A percentile compares a stretch with the other conserved stretches of the same genome.
Evolutionary conservation across 257 asterid genomes (phyloP).

Genomic region (Petunia axillaris): DNA sequence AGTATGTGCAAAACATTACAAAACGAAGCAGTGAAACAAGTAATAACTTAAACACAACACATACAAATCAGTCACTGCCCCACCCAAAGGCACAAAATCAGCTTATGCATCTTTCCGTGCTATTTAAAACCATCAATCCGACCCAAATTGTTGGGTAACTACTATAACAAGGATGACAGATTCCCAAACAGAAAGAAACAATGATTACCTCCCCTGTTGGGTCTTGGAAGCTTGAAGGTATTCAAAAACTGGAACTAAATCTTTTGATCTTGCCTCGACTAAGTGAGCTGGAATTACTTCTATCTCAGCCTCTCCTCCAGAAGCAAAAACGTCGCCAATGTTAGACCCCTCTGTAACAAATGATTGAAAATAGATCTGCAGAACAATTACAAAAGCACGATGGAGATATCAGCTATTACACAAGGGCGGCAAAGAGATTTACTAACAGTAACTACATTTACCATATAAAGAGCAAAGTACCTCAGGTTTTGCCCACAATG

Average conservation of each 20-base stretch:
- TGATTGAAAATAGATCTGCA: constrained; percentile 71
- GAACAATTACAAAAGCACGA: constrained; percentile 29
- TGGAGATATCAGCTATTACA: constrained; percentile 24
- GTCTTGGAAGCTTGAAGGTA: constrained; percentile 60
- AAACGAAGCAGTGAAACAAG: constrained; percentile 22
- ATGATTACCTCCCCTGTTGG: constrained; percentile 61
- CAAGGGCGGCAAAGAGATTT: neutral
- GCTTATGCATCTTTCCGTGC: neutral
- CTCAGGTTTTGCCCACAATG: constrained; percentile 77
- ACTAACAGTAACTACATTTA: constrained; percentile 22
- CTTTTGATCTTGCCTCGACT: constrained; percentile 78
- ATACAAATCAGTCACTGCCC: neutral
- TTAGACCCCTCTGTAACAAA: constrained; percentile 47
- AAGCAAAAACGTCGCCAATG: constrained; percentile 40
- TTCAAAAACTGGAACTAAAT: constrained; percentile 74
- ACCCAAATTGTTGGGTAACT: neutral
- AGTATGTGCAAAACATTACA: neutral
- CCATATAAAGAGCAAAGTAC: constrained; percentile 39
- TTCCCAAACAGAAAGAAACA: neutral
- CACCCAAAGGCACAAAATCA: neutral
- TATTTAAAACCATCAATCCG: neutral
- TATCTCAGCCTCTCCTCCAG: constrained; percentile 76
- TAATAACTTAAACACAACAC: neutral
- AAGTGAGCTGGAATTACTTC: constrained; percentile 60
- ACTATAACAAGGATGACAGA: neutral